Evolutionary conservation across 2,329 filamentous ascomycete species (phyloP), one percentile per base, ranked within the genome.

Genomic region (Cryphonectria naterciae): DNA sequence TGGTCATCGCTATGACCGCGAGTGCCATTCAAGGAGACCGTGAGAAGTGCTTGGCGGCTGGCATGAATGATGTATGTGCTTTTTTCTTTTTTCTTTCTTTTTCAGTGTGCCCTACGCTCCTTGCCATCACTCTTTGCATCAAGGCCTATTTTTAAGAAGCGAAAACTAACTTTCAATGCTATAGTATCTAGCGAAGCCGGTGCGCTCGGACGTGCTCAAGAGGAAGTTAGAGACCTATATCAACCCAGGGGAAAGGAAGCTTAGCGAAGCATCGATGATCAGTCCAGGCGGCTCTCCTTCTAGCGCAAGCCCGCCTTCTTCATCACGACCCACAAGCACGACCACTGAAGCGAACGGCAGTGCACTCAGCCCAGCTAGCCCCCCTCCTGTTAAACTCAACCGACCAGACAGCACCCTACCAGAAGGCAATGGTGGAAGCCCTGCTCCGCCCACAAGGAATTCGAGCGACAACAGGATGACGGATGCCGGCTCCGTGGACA

Each of bases 1-100:
- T 98, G n/a, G 93, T 98, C 65, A 98, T 98, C 76, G 95, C 95
- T 68, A 98, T 98, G 95, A 98, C 95, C 0, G 95, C 95, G 1
- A 95, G 92, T 37, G 95, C 95, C 3, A 98, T 98, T 73, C 93
- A 96, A 78, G 95, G 95, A 25, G 95, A 98, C 78, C 87, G 95
- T 64, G 95, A 98, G 79, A 98, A 97, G 82, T 98, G 95, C 76
- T 84, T 98, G n/a, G 93, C 94, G 65, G 93, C 94, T 1, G 95
- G 95, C 61, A 98, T 98, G 95, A 68, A 68, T 22, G 67, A 68
- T 64, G 61, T 64, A 64, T 4, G 61, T 64, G 4, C 7, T 43
- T 43, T 43, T 28, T 28, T 22, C 13, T n/a, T 10, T 10, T 37
- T 37, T 37, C 10, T 11, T 19, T 13, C 37, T 10, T 60, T 60